Base-by-base conservation (phyloP, 1,284 basidiomycete genomes). In the Leccinum huronense region DNA sequence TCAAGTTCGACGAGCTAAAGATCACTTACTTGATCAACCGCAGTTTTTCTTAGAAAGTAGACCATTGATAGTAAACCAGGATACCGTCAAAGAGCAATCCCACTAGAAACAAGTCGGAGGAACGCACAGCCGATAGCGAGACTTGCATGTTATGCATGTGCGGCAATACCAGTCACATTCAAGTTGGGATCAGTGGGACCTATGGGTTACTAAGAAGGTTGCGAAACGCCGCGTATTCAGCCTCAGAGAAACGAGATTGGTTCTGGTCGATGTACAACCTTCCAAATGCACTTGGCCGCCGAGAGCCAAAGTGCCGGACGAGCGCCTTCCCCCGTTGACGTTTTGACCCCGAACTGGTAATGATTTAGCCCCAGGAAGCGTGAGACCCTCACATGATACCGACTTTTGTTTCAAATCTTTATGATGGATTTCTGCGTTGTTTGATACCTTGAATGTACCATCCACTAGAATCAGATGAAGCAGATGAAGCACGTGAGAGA, bases 351-450 rank as follows among this genome's bases (percentile, higher is more conserved):
- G n/a, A 42, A 8, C 8, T 5, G 13, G 40, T 42, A 42, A 42
- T n/a, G n/a, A 42, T 42, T 42, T 27, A 27, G 3, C 40, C 23
- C n/a, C 14, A 16, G 6, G 16, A 8, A 14, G 5, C 3, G 16
- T 27, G 1, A 51, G 16, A 48, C 8, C 10, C 8, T 5, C 3
- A 14, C 54, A 38, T 27, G 11, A 27, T 14, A 19, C 48, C 11
- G 45, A 27, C 23, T 60, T 57, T 76, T 75, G 55, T 76, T 75
- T 73, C 56, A 76, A 68, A 75, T 77, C 75, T 75, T 75, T 77
- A 76, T 76, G 69, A 68, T 77, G 68, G 74, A 73, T 75, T 77
- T 75, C 68, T 75, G 67, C 67, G 66, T 71, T 73, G 67, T 74
- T 68, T 72, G 13, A 27, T 51, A 68, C 63, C 63, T 69, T 57